phyloP scores from a whole-genome alignment of 129 eudicot genomes.

The Centaurea solstitialis region DNA sequence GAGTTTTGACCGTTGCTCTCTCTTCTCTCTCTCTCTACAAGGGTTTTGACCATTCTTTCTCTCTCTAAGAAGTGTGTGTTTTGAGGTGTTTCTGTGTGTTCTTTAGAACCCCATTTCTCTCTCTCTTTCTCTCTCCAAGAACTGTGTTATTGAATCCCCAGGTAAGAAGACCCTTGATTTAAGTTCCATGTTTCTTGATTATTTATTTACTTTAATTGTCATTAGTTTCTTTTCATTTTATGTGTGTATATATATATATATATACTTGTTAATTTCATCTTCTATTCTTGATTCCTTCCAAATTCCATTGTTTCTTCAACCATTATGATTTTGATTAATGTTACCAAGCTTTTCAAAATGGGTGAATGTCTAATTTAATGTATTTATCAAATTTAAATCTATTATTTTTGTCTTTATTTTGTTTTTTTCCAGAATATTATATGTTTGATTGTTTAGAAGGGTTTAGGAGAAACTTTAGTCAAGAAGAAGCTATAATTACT shows the following conservation, averaged over 20 bases:
- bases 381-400: not conserved
- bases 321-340: not conserved
- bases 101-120: constrained; percentile 1
- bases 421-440: not conserved
- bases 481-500: constrained; percentile 35
- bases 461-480: constrained; percentile 30
- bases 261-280: not conserved
- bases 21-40: constrained; percentile 44
- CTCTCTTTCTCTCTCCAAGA: not conserved
- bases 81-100: constrained; percentile 20
- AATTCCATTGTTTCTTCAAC: not conserved
- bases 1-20: constrained; percentile 78
- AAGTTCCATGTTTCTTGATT: not conserved
- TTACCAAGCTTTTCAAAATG: not conserved
- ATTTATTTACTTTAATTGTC: no score
- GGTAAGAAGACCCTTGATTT: constrained; percentile 16
- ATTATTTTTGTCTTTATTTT: not conserved
- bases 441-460: constrained; percentile 14
- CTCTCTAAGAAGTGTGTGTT: constrained; percentile 28
- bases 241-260: not conserved
- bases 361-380: constrained; percentile 10
- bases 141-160: constrained; percentile 22
- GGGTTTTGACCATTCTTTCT: constrained; percentile 32
- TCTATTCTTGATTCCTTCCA: not conserved
- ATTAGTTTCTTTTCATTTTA: no score